These are phyloP conservation scores for Carex scoparia DNA, from an alignment of 176 grass and related monocot species.

Conservation along the genomic window DNA sequence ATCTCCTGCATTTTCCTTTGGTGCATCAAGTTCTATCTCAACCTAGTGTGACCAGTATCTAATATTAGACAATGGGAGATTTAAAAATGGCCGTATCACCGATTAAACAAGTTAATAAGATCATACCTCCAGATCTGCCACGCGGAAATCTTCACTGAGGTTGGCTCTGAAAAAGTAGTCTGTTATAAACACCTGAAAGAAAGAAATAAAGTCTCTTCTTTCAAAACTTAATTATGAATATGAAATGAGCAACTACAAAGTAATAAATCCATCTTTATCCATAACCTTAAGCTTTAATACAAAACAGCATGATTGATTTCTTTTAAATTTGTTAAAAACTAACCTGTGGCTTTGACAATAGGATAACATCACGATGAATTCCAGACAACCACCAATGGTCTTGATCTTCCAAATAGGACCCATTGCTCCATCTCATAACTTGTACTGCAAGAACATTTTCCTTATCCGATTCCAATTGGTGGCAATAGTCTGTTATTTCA, in stretches of 20 bases:
- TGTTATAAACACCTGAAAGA: constrained; percentile 79
- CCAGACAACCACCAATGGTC: constrained; percentile 97
- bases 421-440: constrained; percentile 97
- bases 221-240: neutral
- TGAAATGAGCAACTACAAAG: neutral
- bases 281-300: neutral
- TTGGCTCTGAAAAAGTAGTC: constrained; percentile 96
- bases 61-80: neutral
- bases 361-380: constrained; percentile 90
- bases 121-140: constrained; percentile 85
- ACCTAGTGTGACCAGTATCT: neutral
- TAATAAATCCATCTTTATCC: neutral
- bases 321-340: constrained; percentile 11
- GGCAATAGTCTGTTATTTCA: constrained; percentile 83
- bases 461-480: constrained; percentile 59
- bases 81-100: neutral
- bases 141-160: constrained; percentile 53
- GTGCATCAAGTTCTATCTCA: constrained; percentile 83
- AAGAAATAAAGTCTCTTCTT: neutral
- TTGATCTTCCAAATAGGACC: constrained; percentile 98
- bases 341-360: constrained; percentile 95
- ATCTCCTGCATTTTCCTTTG: constrained; percentile 46
- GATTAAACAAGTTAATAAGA: neutral
- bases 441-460: constrained; percentile 91
- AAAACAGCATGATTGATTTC: neutral